Evolutionary conservation across 371 early-diverging fungal species (phyloP), one percentile per base, ranked within the genome.

Genomic region (Ordospora pajunii): DNA sequence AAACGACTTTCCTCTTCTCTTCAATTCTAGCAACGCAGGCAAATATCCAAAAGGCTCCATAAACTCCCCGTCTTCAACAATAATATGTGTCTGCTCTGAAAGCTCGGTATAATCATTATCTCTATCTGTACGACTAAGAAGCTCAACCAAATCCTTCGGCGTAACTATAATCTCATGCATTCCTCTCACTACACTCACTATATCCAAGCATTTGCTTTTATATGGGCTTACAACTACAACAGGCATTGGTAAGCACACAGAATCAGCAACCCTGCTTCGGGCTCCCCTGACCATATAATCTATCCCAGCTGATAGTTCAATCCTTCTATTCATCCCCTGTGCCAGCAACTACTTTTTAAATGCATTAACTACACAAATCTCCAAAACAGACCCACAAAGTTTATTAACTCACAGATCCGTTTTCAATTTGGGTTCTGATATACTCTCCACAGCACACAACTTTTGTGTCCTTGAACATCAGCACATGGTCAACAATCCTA

Each of bases 351-450:
- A n/a, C n/a, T n/a, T n/a, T 32, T 32, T 5, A 32, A 1, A 32
- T 32, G 1, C 5, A 32, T 2, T 32, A 32, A 32, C 5, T 32
- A 32, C 32, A 32, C 32, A 32, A 32, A 32, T 32, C 5, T 32
- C 32, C 5, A 32, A 32, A 32, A 32, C 32, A 32, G 32, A 32
- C 5, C 5, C 32, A 32, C 25, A 11, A 19, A 17, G 44, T 67
- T 46, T 46, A 58, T 73, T 50, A 73, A 43, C 73, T 73, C 10
- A 73, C 53, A 8, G 14, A 42, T 3, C 74, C 74, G 43, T 73
- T 44, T 21, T 40, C 2, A 6, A 53, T 49, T n/a, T 66, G n/a
- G 53, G 43, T 66, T 23, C 62, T 48, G 37, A 62, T 42, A n/a
- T 7, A 21, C 25, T 70, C 40, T 21, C 54, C 51, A 1, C 25